phyloP scores from a whole-genome alignment of 345 rosid genomes.

The Populus simonii region DNA sequence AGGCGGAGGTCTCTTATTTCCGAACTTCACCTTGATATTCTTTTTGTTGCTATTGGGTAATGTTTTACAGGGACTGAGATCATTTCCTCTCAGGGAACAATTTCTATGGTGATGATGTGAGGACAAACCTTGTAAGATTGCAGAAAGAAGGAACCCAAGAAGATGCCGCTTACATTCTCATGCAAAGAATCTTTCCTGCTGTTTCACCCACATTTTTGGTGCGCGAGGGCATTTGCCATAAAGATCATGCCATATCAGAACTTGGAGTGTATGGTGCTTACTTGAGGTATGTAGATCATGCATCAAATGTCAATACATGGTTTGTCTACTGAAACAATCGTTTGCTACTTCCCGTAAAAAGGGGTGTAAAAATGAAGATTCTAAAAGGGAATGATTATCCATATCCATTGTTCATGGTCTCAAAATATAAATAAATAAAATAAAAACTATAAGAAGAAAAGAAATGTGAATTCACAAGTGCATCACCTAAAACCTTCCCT shows the following conservation, averaged over 20 bases:
- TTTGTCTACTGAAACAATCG: neutral
- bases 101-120: constrained; percentile 80
- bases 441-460: too few species aligned
- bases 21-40: neutral
- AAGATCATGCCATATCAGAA: constrained; percentile 74
- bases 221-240: constrained; percentile 71
- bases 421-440: too few species aligned
- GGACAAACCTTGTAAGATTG: constrained; percentile 62
- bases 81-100: constrained; percentile 47
- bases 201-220: constrained; percentile 57
- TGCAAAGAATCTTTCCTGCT: constrained; percentile 93
- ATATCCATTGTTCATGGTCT: neutral
- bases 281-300: constrained; percentile 53
- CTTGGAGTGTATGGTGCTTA: constrained; percentile 88
- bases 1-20: constrained; percentile 76
- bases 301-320: neutral
- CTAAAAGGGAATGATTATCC: neutral
- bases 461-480: neutral
- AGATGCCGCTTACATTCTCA: constrained; percentile 89
- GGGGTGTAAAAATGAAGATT: neutral
- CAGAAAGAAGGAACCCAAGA: constrained; percentile 59
- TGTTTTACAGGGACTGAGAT: neutral
- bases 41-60: neutral
- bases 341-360: neutral
- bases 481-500: neutral